phyloP scores from a whole-genome alignment of 192 early-diverging fungal genomes.

The Mortierella claussenii region DNA sequence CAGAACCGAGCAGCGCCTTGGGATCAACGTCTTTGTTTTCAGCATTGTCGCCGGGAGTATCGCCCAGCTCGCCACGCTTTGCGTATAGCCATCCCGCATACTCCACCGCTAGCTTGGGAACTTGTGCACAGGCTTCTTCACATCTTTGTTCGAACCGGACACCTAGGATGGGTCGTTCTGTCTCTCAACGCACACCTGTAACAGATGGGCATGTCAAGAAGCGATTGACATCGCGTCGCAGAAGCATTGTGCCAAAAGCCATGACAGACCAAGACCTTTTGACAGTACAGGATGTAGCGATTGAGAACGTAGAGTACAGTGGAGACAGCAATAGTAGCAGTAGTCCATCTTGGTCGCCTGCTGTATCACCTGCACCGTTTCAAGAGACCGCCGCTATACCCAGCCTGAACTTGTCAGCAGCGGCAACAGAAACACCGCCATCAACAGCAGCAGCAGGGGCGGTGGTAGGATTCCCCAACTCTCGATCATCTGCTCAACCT shows the following conservation, averaged over 20 bases:
- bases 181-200: not conserved
- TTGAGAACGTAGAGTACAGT: conserved; percentile 7
- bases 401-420: too few relatives aligned
- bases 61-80: not conserved
- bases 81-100: not conserved
- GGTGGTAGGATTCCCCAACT: not conserved
- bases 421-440: too few relatives aligned
- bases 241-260: conserved; percentile 28
- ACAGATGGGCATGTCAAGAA: not conserved
- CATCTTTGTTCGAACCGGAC: not conserved
- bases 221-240: not conserved
- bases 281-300: conserved; percentile 31
- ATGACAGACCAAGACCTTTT: conserved; percentile 31
- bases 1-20: not conserved
- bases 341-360: conserved; percentile 11
- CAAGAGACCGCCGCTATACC: too few relatives aligned
- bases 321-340: conserved; percentile 16
- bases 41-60: not conserved
- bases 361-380: not conserved
- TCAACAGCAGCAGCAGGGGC: not conserved
- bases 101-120: not conserved
- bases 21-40: not conserved
- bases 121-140: too few relatives aligned
- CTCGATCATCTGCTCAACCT: too few relatives aligned
- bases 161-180: not conserved